Base-by-base conservation (phyloP, 164 flowering plant species). In the Sextonia rubra region DNA sequence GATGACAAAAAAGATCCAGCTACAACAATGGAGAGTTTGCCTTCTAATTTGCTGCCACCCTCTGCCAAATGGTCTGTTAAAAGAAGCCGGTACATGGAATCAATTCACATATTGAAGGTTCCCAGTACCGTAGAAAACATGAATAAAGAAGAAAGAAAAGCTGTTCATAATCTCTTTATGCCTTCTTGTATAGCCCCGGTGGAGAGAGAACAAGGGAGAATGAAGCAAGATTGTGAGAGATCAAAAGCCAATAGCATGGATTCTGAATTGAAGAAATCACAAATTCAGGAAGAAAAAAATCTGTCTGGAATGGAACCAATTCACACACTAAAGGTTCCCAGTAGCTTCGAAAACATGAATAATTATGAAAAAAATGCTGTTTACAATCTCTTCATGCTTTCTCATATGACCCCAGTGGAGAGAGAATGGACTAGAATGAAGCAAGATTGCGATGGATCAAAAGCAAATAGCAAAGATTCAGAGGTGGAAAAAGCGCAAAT, bases 1-100 rank as follows among this genome's bases (percentile, higher is more conserved):
- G 73, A 69, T 24, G 73, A 71, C 60, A 75, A 72, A 20, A 49
- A 71, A 24, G 78, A 77, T 68, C 72, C 72, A 0, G 67, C 47
- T 24, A 24, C 72, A 3, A 68, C 72, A 2, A 68, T 44, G 4
- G 26, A 52, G 2, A 55, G 20, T 5, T 64, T 18, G 44, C 37
- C 9, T 48, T 15, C 17, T n/a, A n/a, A n/a, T 14, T 27, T 9
- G 23, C 65, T 60, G 11, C 23, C 23, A 9, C 23, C 62, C 62
- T 8, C 67, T 1, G 23, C 65, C 5, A 70, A 73, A 0, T 89
- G 93, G 91, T 14, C 76, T 0, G 71, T 75, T 3, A 87, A 77
- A 7, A 81, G 61, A 2, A 83, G 67, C 69, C 70, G 92, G 72
- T n/a, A n/a, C n/a, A n/a, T n/a, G n/a, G n/a, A n/a, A n/a, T n/a